Base-by-base conservation (phyloP, 73 alveolate genomes). In the Paramecium caudatum region DNA sequence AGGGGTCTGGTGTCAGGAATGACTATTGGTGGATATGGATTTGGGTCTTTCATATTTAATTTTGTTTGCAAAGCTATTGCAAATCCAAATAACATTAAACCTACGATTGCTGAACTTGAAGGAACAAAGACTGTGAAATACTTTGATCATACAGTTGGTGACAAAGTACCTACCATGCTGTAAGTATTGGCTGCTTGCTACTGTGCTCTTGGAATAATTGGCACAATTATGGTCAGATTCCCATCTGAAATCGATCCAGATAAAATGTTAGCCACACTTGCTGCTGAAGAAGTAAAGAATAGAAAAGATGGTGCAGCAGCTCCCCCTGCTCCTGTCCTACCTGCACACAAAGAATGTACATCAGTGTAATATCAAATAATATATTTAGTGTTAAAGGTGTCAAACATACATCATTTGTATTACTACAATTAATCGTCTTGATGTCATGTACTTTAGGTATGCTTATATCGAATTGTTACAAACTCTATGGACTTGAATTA, bases 31-130 rank as follows among this genome's bases (percentile, higher is more conserved):
- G 95, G 90, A 6, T 91, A 55, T 84, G 95, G 95, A 27, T 91
- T 91, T 45, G 95, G 95, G 21, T 62, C 93, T 15, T 91, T 91
- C 39, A 91, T 85, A 43, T 91, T 91, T 19, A 61, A 91, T 41
- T 74, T 74, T 19, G 88, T 74, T 9, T 74, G 88, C 46, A 41
- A 74, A 43, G 88, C 88, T 7, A 74, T 74, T 21, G 62, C 69
- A 10, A 74, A 74, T 74, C 88, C 88, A 4, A 43, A 74, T 16
- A 74, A 36, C 32, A n/a, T 27, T 21, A 37, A 74, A n/a, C 88
- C 88, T 41, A 41, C 88, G 15, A 32, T 41, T 10, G 46, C 16
- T 17, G 88, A 27, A 8, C 16, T 39, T 4, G 88, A 74, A 74
- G 88, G 32, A 41, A 68, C 69, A 5, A 74, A 36, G 19, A 47